Conservation (phyloP, 2,329 filamentous ascomycete genomes). For the Beauveria sp. region DNA sequence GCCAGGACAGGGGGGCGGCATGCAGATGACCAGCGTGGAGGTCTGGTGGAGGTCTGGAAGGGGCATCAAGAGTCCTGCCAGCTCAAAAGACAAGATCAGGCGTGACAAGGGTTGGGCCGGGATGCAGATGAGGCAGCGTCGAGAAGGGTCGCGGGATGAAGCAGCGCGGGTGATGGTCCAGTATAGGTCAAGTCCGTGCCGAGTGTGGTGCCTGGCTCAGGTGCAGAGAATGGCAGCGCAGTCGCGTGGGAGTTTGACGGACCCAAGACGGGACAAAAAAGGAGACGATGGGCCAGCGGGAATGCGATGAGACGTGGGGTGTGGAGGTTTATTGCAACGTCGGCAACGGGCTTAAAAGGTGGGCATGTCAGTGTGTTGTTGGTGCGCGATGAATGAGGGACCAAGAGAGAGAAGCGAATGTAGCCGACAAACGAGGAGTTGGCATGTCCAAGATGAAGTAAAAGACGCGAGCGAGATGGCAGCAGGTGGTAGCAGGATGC, state of each 20-base stretch:
- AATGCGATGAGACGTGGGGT: slow-evolving; percentile 4
- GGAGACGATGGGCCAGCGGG: neutral
- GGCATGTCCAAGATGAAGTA: neutral
- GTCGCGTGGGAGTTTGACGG: neutral
- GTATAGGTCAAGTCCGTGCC: neutral
- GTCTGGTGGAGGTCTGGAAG: neutral
- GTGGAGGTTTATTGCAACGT: slow-evolving; percentile 6
- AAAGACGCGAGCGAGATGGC: neutral
- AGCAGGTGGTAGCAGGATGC: neutral
- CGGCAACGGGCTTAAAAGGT: slow-evolving; percentile 34
- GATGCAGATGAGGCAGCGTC: neutral
- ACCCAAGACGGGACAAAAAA: neutral
- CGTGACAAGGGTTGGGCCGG: neutral
- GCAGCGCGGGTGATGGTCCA: neutral
- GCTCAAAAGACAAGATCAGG: neutral
- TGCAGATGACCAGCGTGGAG: slow-evolving; percentile 4
- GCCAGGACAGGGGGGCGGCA: neutral
- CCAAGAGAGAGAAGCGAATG: neutral
- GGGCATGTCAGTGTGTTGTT: slow-evolving; percentile 42
- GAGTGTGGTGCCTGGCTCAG: neutral
- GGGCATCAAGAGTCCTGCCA: neutral
- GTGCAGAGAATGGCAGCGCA: neutral
- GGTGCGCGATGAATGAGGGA: neutral
- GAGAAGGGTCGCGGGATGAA: neutral
- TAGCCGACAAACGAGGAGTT: neutral